Percentiles rank a stretch among this genome's conserved stretches.
Evolutionary conservation across 2,329 filamentous ascomycete species (phyloP).

Genomic region (Orbilia blumenaviensis): DNA sequence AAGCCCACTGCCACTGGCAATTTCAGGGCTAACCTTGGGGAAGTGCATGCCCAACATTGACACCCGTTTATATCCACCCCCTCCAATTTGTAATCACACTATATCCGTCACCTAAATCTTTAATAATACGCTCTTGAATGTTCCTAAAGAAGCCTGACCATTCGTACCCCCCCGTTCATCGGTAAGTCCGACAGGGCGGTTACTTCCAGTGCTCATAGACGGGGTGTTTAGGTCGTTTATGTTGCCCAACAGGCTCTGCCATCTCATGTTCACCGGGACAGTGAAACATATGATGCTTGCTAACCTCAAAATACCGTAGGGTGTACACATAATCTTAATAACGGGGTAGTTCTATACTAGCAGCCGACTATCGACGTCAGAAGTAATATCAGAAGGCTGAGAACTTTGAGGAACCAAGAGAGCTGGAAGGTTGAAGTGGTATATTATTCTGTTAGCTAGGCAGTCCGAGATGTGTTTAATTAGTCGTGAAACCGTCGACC

Average conservation of each 20-base stretch:
- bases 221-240: constrained; percentile 11
- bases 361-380: not conserved
- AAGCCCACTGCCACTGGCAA: constrained; percentile 49
- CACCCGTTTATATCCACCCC: not conserved
- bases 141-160: constrained; percentile 10
- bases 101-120: constrained; percentile 21
- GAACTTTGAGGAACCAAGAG: not conserved
- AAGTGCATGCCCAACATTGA: not conserved
- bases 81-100: constrained; percentile 52
- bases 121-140: constrained; percentile 34
- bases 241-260: constrained; percentile 4
- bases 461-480: constrained; percentile 17
- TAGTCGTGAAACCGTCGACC: not conserved
- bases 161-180: constrained; percentile 5
- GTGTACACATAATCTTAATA: constrained; percentile 6
- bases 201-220: not conserved
- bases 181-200: constrained; percentile 31
- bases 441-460: constrained; percentile 23
- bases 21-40: constrained; percentile 6
- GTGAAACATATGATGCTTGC: constrained; percentile 36
- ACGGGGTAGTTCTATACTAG: not conserved
- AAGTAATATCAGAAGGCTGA: not conserved
- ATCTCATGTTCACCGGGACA: constrained; percentile 15
- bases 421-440: constrained; percentile 6
- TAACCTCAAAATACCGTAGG: not conserved